Conservation (phyloP, 768 basidiomycete genomes). For the Postia placenta region DNA sequence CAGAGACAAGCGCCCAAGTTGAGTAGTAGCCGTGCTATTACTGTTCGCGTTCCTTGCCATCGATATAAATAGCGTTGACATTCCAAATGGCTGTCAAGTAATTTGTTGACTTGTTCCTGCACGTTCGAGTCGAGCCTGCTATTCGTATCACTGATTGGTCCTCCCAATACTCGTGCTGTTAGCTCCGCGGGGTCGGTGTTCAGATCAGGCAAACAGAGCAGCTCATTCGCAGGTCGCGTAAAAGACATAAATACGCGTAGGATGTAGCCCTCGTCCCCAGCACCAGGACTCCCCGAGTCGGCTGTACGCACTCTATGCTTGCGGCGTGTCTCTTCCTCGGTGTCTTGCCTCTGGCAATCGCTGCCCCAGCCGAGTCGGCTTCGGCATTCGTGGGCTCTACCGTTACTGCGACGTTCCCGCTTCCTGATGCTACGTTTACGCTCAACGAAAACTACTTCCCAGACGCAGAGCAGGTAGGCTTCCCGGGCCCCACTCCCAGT, state of each 20-base stretch:
- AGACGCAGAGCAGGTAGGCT: slow-evolving; percentile 36
- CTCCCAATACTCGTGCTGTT: background rate
- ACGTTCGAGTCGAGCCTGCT: background rate
- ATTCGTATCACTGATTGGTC: background rate
- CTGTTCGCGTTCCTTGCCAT: no score
- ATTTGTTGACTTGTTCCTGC: background rate
- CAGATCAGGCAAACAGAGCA: background rate
- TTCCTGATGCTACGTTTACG: slow-evolving; percentile 28
- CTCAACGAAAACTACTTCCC: slow-evolving; percentile 34
- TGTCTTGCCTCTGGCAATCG: background rate
- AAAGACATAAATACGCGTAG: slow-evolving; percentile 1
- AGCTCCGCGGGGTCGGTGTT: background rate
- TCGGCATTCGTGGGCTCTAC: slow-evolving; percentile 41
- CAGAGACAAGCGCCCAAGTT: no score
- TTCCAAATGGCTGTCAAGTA: background rate
- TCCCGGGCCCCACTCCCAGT: slow-evolving; percentile 45
- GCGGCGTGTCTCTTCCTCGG: slow-evolving; percentile 1
- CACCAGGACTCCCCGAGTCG: no score
- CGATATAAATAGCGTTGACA: background rate
- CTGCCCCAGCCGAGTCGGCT: slow-evolving; percentile 11
- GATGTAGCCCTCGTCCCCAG: no score
- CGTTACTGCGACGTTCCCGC: slow-evolving; percentile 36
- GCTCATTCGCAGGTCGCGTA: no score
- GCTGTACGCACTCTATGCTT: no score
- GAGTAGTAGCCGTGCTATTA: no score